These are phyloP conservation scores for Amanita thiersii DNA, from an alignment of 768 basidiomycete genomes.

Conservation along the genomic window DNA sequence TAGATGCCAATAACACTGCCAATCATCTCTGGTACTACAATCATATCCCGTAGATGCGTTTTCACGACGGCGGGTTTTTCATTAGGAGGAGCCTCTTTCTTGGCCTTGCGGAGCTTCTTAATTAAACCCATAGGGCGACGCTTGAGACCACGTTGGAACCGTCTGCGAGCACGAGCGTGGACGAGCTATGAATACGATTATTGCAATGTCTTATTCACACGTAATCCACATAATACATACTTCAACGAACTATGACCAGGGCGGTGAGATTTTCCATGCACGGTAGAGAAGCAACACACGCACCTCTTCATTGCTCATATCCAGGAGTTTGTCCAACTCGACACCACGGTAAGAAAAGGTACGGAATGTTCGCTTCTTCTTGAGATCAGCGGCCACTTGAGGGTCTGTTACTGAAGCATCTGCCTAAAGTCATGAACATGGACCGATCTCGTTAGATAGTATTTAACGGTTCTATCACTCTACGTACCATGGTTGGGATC, in stretches of 20 bases:
- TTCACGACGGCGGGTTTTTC: conserved; percentile 99
- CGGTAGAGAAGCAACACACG: conserved; percentile 21
- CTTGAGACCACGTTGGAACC: conserved; percentile 99
- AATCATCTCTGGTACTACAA: conserved; percentile 99
- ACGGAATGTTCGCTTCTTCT: conserved; percentile 98
- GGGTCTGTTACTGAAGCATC: conserved; percentile 81
- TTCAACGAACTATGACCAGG: conserved; percentile 65
- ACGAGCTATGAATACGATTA: conserved; percentile 56
- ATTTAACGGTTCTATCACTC: conserved; percentile 5
- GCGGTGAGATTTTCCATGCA: conserved; percentile 1
- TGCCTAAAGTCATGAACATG: conserved; percentile 38
- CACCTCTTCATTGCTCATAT: conserved; percentile 93
- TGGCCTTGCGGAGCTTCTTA: conserved; percentile 99
- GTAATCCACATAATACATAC: conserved; percentile 32
- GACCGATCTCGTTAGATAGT: conserved; percentile 11
- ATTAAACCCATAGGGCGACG: conserved; percentile 97
- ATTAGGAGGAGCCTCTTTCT: conserved; percentile 98
- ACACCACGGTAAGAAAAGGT: conserved; percentile 98
- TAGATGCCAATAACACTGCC: conserved; percentile 97
- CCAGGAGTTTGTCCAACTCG: conserved; percentile 96
- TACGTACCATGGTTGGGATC: conserved; percentile 34
- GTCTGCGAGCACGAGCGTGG: conserved; percentile 95
- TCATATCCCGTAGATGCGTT: conserved; percentile 99
- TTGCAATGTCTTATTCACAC: conserved; percentile 7
- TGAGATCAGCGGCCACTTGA: conserved; percentile 89